Base-by-base conservation (phyloP, 2,329 filamentous ascomycete genomes). In the Apiospora rasikravindrae region DNA sequence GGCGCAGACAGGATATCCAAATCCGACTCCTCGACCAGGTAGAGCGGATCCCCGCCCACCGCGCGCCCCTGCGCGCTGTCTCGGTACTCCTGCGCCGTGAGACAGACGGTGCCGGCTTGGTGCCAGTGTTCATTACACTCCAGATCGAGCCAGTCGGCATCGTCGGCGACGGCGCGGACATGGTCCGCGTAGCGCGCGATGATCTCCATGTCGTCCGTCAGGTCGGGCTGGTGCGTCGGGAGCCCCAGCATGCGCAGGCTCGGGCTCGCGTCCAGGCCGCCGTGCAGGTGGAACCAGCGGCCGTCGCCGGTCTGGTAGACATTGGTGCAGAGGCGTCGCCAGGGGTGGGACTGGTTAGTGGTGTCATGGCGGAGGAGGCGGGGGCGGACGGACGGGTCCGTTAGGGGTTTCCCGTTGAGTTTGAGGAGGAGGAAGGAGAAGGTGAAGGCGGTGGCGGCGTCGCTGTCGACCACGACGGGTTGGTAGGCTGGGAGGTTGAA, bases 231-330 rank as follows among this genome's bases (percentile, higher is more conserved):
- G 8, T 76, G 73, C 11, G 70, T 64, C 10, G 78, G 79, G 49
- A 83, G 71, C 0, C 76, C 81, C 2, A 83, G 73, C 81, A 83
- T 82, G 24, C 71, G 67, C 75, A 83, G 73, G 22, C 77, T 79
- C 3, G 73, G 73, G 10, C 69, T 72, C 14, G 81, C 81, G 82
- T 69, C 33, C 33, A 69, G 26, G 69, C 26, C 68, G 71, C 76
- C 75, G 61, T 77, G 76, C 4, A 74, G 49, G 45, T 78, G 77
- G 49, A 75, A 78, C 70, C 73, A 77, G 7, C 69, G 67, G 11
- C 68, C 70, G 67, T 77, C 75, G 64, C 73, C 74, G 4, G 74
- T 73, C 47, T 71, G 73, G 64, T 77, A 78, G 40, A 78, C 74
- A 70, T 77, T 77, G 7, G 75, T 77, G 5, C 80, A 78, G 16